Evolutionary conservation across 2,329 filamentous ascomycete genomes (phyloP), one percentile per base, ranked within the genome.

Genomic region (Parafenestella ontariensis): DNA sequence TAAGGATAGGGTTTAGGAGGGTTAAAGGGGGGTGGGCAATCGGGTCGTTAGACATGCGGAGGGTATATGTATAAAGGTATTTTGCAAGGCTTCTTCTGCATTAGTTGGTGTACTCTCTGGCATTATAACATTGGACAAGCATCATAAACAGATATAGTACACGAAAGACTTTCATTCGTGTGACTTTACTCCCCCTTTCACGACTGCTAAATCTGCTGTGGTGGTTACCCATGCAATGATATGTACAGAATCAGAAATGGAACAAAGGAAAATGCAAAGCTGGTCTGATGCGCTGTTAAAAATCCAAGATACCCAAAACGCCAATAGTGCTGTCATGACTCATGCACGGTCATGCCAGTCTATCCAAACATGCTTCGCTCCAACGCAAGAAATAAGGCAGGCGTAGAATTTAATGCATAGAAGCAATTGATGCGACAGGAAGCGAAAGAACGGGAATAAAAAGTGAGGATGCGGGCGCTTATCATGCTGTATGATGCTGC

Each of bases 1-100:
- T 3, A 58, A 58, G 42, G 61, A 62, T 40, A 60, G 59, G 37
- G 42, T 58, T 17, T 61, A 42, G 31, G 29, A 29, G 29, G 20
- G n/a, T 15, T 13, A 44, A 8, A 11, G 42, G 23, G 31, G 23
- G 13, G 40, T 17, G n/a, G 40, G 23, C 13, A 20, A 28, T 8
- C n/a, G 13, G 40, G 6, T 24, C 40, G n/a, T n/a, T n/a, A n/a
- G n/a, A n/a, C n/a, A n/a, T n/a, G n/a, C n/a, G n/a, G n/a, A n/a
- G n/a, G n/a, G n/a, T n/a, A n/a, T n/a, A n/a, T n/a, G n/a, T n/a
- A n/a, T n/a, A n/a, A n/a, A n/a, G n/a, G n/a, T n/a, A n/a, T n/a
- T n/a, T n/a, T n/a, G n/a, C n/a, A n/a, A n/a, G n/a, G n/a, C n/a
- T n/a, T n/a, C n/a, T n/a, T n/a, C n/a, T n/a, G n/a, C n/a, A n/a